Evolutionary conservation across 148 eudicot genomes (phyloP).

Genomic region (Camellia japonica): DNA sequence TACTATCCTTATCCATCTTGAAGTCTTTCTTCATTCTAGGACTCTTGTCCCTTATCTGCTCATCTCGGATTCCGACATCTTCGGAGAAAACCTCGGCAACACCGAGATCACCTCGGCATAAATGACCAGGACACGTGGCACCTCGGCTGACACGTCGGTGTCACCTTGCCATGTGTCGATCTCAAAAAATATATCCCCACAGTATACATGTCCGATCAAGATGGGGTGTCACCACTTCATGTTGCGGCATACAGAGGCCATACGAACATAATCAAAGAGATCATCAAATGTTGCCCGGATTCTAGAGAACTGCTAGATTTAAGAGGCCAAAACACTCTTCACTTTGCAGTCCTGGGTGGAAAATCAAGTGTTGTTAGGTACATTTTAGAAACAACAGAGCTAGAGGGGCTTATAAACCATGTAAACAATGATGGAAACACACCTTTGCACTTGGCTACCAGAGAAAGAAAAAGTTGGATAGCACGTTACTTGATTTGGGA

Average conservation of each 20-base stretch:
- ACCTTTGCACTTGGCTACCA: background rate
- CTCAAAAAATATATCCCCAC: no score
- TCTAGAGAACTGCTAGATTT: background rate
- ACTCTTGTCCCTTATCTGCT: no score
- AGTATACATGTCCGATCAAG: background rate
- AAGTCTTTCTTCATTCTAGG: no score
- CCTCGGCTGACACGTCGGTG: no score
- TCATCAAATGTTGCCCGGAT: background rate
- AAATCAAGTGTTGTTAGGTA: background rate
- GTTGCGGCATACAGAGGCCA: background rate
- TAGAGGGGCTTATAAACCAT: constrained; percentile 5
- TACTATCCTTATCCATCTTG: no score
- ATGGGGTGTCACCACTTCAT: background rate
- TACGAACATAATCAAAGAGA: background rate
- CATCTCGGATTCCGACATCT: no score
- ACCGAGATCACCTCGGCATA: no score
- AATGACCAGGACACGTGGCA: no score
- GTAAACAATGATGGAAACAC: background rate
- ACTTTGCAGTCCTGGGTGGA: background rate
- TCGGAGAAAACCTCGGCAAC: no score
- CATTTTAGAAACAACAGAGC: background rate
- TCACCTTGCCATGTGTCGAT: no score
- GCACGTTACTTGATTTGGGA: constrained; percentile 1
- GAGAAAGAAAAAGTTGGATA: background rate
- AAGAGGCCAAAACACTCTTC: background rate